Base-by-base conservation (phyloP, 306 rosid genomes). In the Arachis stenosperma region DNA sequence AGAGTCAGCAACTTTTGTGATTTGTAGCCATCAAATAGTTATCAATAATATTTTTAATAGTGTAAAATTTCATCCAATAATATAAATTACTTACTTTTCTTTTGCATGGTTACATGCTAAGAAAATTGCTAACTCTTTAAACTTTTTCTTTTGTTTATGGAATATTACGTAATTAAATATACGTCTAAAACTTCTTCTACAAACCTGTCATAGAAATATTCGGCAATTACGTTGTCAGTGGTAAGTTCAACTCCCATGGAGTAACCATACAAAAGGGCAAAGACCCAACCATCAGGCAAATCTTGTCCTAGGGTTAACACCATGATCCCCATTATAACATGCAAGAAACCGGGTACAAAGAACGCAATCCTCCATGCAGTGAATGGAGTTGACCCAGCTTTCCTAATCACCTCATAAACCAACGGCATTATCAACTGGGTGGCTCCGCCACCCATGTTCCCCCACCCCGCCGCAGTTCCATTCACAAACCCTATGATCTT, bases 401-500 rank as follows among this genome's bases (percentile, higher is more conserved):
- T 83, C 3, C 65, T 39, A 6, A 91, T 86, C 27, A 89, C 7
- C 0, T 89, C 97, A 70, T 78, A 93, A 0, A 89, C 78, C 78
- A 91, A 14, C 0, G 98, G 98, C 98, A 93, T 93, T 33, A 93
- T 46, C 47, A 93, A 88, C 57, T 93, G 98, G 55, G 98, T 91
- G 8, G 94, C 98, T 3, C 98, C 96, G 39, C 98, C 96, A 0
- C 98, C 97, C 98, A 91, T 89, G 73, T 93, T 93, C 0, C 98
- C 98, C 98, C 98, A 93, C 13, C 98, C 98, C 0, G 94, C 97
- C 0, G 96, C 92, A 0, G 97, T 91, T 13, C 98, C 98, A 37
- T 93, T 91, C 2, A 59, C 98, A 14, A 91, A 81, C 15, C 98
- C 98, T 0, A 93, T 83, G 8, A 93, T 91, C 89, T 91, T 85